phyloP scores from a whole-genome alignment of 176 grass and related monocot species.

The Lolium multiflorum region DNA sequence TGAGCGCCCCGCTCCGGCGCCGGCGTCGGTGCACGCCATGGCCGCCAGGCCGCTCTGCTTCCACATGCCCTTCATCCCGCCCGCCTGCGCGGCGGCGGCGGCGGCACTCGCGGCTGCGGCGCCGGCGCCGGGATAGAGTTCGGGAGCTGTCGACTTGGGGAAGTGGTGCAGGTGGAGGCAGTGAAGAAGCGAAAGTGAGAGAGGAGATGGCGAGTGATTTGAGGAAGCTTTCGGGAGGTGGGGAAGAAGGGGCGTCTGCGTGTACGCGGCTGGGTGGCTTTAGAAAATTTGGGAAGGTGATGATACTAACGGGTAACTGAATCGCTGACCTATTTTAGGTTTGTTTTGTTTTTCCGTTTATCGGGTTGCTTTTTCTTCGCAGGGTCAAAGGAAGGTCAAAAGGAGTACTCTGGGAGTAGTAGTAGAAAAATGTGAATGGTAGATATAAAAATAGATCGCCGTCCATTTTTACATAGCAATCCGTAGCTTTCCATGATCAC shows the following conservation, averaged over 20 bases:
- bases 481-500: neutral
- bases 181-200: neutral
- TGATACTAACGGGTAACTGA: neutral
- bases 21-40: constrained; percentile 28
- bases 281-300: neutral
- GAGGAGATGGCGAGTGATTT: constrained; percentile 29
- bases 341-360: neutral
- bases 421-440: neutral
- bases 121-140: neutral
- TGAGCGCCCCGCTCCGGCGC: neutral
- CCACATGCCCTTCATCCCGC: constrained; percentile 54
- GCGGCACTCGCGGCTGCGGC: neutral
- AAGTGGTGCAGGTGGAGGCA: neutral
- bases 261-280: constrained; percentile 9
- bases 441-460: no score
- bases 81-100: neutral
- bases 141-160: neutral
- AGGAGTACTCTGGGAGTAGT: neutral
- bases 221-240: constrained; percentile 6
- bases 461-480: neutral
- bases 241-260: neutral
- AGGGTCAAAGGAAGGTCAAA: constrained; percentile 18
- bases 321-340: constrained; percentile 12
- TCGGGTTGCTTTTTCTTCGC: constrained; percentile 2
- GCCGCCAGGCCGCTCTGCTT: constrained; percentile 56